These are phyloP conservation scores for Penicillium robsamsonii DNA, from an alignment of 495 filamentous ascomycete genomes.

Conservation along the genomic window DNA sequence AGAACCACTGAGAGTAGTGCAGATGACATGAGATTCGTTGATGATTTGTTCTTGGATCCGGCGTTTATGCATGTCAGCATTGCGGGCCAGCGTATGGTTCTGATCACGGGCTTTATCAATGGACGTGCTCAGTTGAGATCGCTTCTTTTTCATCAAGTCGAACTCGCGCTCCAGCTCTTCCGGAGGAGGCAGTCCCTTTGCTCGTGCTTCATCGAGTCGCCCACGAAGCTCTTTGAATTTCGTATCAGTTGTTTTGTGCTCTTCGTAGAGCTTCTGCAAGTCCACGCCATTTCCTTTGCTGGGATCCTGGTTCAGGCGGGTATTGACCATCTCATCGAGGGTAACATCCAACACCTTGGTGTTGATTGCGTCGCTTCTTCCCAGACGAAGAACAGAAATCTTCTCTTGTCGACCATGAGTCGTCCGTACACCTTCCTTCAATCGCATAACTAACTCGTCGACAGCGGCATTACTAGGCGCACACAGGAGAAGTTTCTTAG, in stretches of 20 bases:
- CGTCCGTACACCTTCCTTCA: conserved; percentile 85
- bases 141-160: conserved; percentile 69
- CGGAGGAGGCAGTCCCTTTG: conserved; percentile 56
- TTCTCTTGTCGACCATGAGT: conserved; percentile 66
- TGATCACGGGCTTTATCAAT: conserved; percentile 85
- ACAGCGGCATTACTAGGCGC: conserved; percentile 97
- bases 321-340: conserved; percentile 84
- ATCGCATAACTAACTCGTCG: conserved; percentile 89
- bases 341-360: conserved; percentile 86
- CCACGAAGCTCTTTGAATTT: conserved; percentile 64
- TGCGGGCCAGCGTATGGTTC: conserved; percentile 70
- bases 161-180: conserved; percentile 73
- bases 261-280: conserved; percentile 74
- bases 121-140: conserved; percentile 68
- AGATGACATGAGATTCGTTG: conserved; percentile 86
- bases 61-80: conserved; percentile 80
- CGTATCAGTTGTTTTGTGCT: conserved; percentile 74
- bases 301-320: conserved; percentile 52
- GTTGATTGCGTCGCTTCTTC: conserved; percentile 91
- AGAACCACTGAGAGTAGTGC: conserved; percentile 90
- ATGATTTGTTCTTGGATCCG: conserved; percentile 88
- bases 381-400: conserved; percentile 84
- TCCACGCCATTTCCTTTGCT: conserved; percentile 46
- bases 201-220: conserved; percentile 67
- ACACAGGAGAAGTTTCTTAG: conserved; percentile 89